phyloP scores from a whole-genome alignment of 2,329 filamentous ascomycete species.

The Sphaceloma murrayae region DNA sequence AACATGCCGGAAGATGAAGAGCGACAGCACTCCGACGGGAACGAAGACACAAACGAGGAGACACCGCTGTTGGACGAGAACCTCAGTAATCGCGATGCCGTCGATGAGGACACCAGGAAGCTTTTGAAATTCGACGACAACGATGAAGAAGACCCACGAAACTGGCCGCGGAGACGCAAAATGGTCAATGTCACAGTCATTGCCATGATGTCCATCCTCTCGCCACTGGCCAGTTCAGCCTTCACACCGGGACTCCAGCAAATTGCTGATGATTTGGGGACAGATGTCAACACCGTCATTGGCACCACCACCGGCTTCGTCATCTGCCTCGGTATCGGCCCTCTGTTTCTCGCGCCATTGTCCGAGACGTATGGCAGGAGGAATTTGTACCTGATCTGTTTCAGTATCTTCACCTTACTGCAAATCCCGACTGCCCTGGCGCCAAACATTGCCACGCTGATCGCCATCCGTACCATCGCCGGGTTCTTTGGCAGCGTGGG shows the following conservation, averaged over 20 bases:
- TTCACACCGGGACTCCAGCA: slow-evolving; percentile 44
- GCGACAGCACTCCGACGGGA: neutral
- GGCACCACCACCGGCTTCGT: slow-evolving; percentile 44
- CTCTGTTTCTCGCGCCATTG: slow-evolving; percentile 38
- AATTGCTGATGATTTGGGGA: slow-evolving; percentile 40
- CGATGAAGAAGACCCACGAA: slow-evolving; percentile 37
- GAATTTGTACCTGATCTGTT: slow-evolving; percentile 38
- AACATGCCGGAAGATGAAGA: slow-evolving; percentile 6
- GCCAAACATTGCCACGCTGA: slow-evolving; percentile 39
- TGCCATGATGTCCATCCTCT: slow-evolving; percentile 41
- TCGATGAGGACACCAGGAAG: slow-evolving; percentile 27
- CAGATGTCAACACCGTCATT: slow-evolving; percentile 35
- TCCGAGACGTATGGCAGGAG: slow-evolving; percentile 41
- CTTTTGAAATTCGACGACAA: slow-evolving; percentile 29
- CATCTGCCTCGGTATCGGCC: slow-evolving; percentile 40
- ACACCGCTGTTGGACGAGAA: slow-evolving; percentile 32
- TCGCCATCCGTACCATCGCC: slow-evolving; percentile 37
- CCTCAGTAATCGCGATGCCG: slow-evolving; percentile 26
- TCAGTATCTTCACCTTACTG: slow-evolving; percentile 36
- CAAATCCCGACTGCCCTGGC: slow-evolving; percentile 41
- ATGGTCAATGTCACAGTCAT: slow-evolving; percentile 43
- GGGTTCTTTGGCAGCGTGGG: slow-evolving; percentile 44
- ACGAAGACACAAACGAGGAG: slow-evolving; percentile 27
- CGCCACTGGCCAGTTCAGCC: slow-evolving; percentile 41
- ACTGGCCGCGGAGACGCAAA: slow-evolving; percentile 38